Percentiles rank a stretch among this genome's conserved stretches.
Conservation (phyloP, 441 rosid genomes). For the Geranium incanum region DNA sequence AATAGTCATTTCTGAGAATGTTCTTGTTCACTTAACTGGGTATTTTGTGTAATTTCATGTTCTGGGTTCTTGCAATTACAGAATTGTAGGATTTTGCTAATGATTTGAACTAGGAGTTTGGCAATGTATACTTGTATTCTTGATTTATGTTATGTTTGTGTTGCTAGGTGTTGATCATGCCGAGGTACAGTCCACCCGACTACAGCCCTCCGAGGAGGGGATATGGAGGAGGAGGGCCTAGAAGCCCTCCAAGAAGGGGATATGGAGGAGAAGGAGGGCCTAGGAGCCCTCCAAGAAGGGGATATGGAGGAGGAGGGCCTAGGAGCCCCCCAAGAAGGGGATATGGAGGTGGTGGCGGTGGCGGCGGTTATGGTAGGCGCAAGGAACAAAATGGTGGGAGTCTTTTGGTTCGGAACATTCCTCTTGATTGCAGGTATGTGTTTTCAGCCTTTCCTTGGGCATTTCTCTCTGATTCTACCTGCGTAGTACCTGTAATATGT, state of each 20-base stretch:
- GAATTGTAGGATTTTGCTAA: not conserved
- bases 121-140: not conserved
- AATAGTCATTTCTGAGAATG: too few species aligned
- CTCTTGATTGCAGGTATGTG: slow-evolving; percentile 79
- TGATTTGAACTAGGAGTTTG: not conserved
- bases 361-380: slow-evolving; percentile 69
- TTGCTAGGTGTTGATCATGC: slow-evolving; percentile 40
- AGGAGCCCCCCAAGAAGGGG: slow-evolving; percentile 67
- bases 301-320: not conserved
- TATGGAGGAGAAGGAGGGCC: slow-evolving; percentile 34
- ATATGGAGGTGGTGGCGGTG: slow-evolving; percentile 32
- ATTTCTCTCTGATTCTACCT: not conserved
- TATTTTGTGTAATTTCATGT: not conserved
- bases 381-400: slow-evolving; percentile 69
- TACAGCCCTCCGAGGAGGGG: slow-evolving; percentile 66
- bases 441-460: not conserved
- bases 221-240: slow-evolving; percentile 8
- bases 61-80: too few species aligned
- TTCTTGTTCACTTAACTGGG: not conserved
- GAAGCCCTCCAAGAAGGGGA: slow-evolving; percentile 65
- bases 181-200: slow-evolving; percentile 81
- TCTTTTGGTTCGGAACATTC: slow-evolving; percentile 83
- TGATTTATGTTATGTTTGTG: not conserved
- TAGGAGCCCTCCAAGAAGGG: slow-evolving; percentile 58
- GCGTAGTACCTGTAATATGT: not conserved